Evolutionary conservation across 768 basidiomycete species (phyloP).

Genomic region (Cystobasidiopsis lactophilus): DNA sequence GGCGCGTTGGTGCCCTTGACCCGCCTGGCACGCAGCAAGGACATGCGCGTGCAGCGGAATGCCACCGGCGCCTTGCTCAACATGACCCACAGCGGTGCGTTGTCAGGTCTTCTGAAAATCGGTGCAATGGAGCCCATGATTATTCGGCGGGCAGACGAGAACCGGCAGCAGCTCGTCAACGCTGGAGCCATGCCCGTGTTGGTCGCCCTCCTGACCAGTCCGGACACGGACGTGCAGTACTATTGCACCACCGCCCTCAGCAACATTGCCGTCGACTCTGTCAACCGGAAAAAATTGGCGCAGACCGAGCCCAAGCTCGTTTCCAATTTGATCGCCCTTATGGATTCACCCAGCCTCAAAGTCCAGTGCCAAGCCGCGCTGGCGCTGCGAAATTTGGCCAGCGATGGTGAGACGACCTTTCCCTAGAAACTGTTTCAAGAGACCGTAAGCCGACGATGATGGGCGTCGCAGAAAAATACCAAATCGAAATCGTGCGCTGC

Average conservation of each 20-base stretch:
- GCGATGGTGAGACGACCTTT: slow-evolving; percentile 45
- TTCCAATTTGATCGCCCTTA: slow-evolving; percentile 71
- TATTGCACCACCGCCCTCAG: slow-evolving; percentile 97
- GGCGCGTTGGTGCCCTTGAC: slow-evolving; percentile 96
- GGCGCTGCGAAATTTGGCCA: slow-evolving; percentile 85
- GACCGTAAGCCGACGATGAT: neutral
- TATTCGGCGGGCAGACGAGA: slow-evolving; percentile 48
- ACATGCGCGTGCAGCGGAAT: slow-evolving; percentile 97
- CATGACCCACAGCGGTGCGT: slow-evolving; percentile 89
- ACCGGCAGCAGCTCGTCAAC: slow-evolving; percentile 90
- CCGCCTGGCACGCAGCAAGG: slow-evolving; percentile 83
- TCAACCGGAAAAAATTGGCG: slow-evolving; percentile 82
- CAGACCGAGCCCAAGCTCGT: slow-evolving; percentile 87
- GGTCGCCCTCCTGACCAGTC: slow-evolving; percentile 76
- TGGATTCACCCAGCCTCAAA: slow-evolving; percentile 93
- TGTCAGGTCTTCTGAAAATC: neutral
- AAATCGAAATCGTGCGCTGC: slow-evolving; percentile 89
- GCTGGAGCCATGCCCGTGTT: slow-evolving; percentile 91
- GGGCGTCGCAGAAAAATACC: slow-evolving; percentile 61
- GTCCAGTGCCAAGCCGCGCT: slow-evolving; percentile 97
- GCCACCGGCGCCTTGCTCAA: slow-evolving; percentile 93
- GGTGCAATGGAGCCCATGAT: neutral
- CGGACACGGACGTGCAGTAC: slow-evolving; percentile 99
- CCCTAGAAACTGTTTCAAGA: slow-evolving; percentile 1
- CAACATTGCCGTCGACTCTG: slow-evolving; percentile 90